A percentile compares a stretch with the other conserved stretches of the same genome.
Evolutionary conservation across 179 eudicot genomes (phyloP).

Genomic region (Spinacia oleracea): DNA sequence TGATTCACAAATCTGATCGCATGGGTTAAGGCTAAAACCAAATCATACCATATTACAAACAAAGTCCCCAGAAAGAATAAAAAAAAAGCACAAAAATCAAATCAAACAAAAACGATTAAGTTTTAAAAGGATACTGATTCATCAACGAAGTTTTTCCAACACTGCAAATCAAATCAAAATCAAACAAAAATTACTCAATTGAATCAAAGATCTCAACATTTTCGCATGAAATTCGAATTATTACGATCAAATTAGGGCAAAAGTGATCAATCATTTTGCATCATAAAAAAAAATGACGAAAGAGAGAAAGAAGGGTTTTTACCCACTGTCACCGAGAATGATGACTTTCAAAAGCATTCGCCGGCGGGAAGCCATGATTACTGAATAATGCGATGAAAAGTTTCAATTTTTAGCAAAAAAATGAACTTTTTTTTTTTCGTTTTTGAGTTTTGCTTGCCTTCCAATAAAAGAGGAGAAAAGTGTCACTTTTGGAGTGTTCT

Average conservation of each 20-base stretch:
- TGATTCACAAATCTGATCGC: constrained; percentile 46
- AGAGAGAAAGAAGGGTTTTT: background rate
- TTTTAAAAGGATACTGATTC: constrained; percentile 64
- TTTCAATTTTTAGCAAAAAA: background rate
- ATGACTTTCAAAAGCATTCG: constrained; percentile 84
- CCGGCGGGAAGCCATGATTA: constrained; percentile 71
- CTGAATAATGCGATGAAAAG: background rate
- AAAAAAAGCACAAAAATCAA: background rate
- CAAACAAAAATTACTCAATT: background rate
- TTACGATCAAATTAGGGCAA: background rate
- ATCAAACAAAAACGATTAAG: background rate
- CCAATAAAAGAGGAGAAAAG: background rate
- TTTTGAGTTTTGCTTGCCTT: constrained; percentile 10
- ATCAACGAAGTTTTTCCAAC: constrained; percentile 83
- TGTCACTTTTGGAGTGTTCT: background rate
- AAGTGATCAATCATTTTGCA: background rate
- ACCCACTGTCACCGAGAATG: constrained; percentile 95
- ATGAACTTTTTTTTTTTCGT: background rate
- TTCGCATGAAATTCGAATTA: background rate
- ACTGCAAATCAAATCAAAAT: constrained; percentile 36
- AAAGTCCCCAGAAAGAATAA: background rate
- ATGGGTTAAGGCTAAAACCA: constrained; percentile 25
- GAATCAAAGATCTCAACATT: constrained; percentile 5
- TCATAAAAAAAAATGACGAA: background rate
- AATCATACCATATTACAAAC: constrained; percentile 5